Evolutionary conservation across 2,329 filamentous ascomycete genomes (phyloP), one percentile per base, ranked within the genome.

Genomic region (Xylaria sp.): DNA sequence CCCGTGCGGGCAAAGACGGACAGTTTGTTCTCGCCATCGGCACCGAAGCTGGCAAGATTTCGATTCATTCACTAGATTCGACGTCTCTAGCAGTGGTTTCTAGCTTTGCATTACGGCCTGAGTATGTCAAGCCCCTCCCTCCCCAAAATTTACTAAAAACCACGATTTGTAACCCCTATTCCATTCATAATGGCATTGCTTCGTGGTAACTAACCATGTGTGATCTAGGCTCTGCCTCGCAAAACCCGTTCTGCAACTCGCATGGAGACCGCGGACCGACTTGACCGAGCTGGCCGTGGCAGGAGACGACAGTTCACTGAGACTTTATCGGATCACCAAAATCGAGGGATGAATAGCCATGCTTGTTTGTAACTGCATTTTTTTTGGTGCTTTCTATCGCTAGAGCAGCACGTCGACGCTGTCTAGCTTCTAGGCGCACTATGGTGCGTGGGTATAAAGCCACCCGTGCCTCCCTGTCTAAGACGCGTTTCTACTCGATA

Each of bases 191-290:
- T 54, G n/a, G n/a, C n/a, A n/a, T 33, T 43, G 15, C 13, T 33
- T 23, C 41, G 1, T 18, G 3, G 48, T n/a, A 20, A 64, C 71
- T 78, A 57, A 78, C 62, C 13, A 46, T 43, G 7, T 9, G 36
- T 33, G 7, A 56, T 52, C 4, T 69, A 88, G 86, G 8, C 75
- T 87, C 59, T 87, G 84, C 52, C 86, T 92, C 1, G 89, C 90
- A 28, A 92, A 87, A 76, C 81, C 90, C 1, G 86, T 93, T 25
- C 85, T 89, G 28, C 90, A 92, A 77, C 81, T 94, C 43, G 85
- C 90, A 8, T 94, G 92, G 92, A 86, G 89, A 70, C 91, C 91
- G 5, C 71, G 74, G 15, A 70, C 62, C 15, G 64, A 66, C 67
- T 67, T 66, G 25, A 74, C 75, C 48, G 82, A 86, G 71, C 76